Evolutionary conservation across 148 eudicot genomes (phyloP).

Genomic region (Salicornia ramosissima): DNA sequence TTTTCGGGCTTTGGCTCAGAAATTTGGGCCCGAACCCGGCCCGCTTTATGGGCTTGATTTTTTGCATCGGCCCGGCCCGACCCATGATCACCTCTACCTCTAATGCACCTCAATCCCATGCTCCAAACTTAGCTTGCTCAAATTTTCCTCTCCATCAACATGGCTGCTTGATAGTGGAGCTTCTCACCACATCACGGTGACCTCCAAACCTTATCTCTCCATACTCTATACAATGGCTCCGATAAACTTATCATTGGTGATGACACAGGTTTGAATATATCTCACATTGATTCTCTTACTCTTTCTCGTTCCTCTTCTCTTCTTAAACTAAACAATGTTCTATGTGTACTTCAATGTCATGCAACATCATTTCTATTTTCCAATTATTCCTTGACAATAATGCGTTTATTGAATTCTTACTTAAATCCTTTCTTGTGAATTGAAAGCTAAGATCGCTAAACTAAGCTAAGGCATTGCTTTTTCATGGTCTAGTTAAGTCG

Average conservation of each 20-base stretch:
- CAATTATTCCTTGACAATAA: conserved; percentile 1
- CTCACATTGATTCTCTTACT: not conserved
- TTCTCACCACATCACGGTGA: no score
- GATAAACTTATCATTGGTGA: conserved; percentile 8
- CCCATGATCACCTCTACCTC: no score
- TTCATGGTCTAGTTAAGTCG: not conserved
- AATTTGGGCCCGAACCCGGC: no score
- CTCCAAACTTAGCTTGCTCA: no score
- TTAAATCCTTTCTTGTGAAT: not conserved
- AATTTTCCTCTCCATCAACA: no score
- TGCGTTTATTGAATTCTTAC: not conserved
- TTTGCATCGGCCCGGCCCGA: no score
- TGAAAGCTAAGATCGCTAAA: conserved; percentile 1
- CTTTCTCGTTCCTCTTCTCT: not conserved
- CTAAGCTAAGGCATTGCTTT: not conserved
- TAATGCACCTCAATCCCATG: no score
- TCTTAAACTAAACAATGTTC: not conserved
- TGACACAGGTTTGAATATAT: not conserved
- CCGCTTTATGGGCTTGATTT: no score
- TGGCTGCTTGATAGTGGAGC: no score
- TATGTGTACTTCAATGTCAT: not conserved
- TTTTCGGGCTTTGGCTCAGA: no score
- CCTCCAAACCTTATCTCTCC: no score
- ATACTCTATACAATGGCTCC: conserved; percentile 1
- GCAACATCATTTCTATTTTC: not conserved